Conservation (phyloP, 148 eudicot species). For the Diospyros kaki region DNA sequence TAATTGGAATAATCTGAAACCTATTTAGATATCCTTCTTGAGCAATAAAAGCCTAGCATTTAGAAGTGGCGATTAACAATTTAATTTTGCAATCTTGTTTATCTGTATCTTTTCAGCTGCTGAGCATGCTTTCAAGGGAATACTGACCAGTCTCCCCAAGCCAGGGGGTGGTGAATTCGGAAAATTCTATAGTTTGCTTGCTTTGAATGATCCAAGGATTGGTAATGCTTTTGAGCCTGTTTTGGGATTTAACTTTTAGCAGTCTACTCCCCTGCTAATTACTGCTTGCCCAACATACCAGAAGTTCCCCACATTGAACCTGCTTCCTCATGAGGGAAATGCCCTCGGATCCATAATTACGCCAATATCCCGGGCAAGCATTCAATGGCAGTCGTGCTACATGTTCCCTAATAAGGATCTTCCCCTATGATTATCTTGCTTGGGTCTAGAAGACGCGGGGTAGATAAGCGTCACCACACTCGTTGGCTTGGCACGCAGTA, state of each 20-base stretch:
- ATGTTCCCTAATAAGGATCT: no score
- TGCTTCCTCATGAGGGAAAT: no score
- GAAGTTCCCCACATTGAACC: not conserved
- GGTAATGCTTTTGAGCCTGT: constrained; percentile 27
- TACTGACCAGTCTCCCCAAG: constrained; percentile 59
- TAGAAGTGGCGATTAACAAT: not conserved
- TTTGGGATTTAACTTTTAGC: not conserved
- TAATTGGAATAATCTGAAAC: no score
- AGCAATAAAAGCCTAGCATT: not conserved
- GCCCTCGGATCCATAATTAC: no score
- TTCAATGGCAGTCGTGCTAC: no score
- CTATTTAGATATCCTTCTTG: no score
- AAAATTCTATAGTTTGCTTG: constrained; percentile 62
- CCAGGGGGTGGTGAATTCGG: constrained; percentile 76
- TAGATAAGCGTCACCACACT: no score
- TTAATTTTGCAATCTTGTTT: constrained; percentile 1
- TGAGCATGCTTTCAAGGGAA: constrained; percentile 57
- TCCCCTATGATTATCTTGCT: no score
- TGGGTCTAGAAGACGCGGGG: no score
- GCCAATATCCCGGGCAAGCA: no score
- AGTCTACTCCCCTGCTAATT: not conserved
- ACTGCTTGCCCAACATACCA: not conserved
- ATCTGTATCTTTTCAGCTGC: constrained; percentile 36
- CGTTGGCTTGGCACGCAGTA: no score
- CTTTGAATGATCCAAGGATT: constrained; percentile 63